A percentile compares a stretch with the other conserved stretches of the same genome.
Evolutionary conservation across 78 protist genomes (phyloP).

Genomic region (Salpingoeca rosetta): DNA sequence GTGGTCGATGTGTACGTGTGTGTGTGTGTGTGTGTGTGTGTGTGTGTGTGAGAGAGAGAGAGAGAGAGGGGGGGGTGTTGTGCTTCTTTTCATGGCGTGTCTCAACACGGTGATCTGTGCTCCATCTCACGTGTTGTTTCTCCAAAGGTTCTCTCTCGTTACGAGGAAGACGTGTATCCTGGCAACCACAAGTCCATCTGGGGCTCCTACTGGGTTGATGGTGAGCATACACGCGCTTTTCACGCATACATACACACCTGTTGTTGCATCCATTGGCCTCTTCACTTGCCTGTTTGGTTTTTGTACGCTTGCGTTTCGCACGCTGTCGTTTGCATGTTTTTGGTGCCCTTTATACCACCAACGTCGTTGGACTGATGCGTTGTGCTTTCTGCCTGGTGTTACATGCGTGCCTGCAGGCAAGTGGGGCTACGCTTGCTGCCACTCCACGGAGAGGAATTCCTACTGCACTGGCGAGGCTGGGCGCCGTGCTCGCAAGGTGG

Average conservation of each 20-base stretch:
- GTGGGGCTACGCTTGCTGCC: conserved; percentile 92
- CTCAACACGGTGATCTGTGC: not conserved
- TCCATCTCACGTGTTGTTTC: no score
- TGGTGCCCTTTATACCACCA: not conserved
- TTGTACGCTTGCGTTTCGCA: no score
- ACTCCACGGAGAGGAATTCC: conserved; percentile 34
- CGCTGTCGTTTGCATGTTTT: no score
- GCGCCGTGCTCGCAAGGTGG: not conserved
- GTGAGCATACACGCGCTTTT: no score
- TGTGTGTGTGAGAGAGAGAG: no score
- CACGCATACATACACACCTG: no score
- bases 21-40: no score
- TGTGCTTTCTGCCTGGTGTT: not conserved
- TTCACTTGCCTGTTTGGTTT: no score
- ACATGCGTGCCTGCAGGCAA: conserved; percentile 14
- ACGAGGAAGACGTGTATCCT: conserved; percentile 70
- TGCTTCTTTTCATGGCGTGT: no score
- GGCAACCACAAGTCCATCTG: conserved; percentile 83
- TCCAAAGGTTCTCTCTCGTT: conserved; percentile 31
- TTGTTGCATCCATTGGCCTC: no score
- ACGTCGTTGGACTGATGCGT: not conserved
- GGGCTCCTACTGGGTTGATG: conserved; percentile 82
- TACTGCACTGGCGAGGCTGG: conserved; percentile 86
- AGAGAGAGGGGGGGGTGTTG: no score
- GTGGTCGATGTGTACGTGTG: no score